Evolutionary conservation across 108 stramenopile species (phyloP), one percentile per base, ranked within the genome.

Genomic region (Tribonema minus): DNA sequence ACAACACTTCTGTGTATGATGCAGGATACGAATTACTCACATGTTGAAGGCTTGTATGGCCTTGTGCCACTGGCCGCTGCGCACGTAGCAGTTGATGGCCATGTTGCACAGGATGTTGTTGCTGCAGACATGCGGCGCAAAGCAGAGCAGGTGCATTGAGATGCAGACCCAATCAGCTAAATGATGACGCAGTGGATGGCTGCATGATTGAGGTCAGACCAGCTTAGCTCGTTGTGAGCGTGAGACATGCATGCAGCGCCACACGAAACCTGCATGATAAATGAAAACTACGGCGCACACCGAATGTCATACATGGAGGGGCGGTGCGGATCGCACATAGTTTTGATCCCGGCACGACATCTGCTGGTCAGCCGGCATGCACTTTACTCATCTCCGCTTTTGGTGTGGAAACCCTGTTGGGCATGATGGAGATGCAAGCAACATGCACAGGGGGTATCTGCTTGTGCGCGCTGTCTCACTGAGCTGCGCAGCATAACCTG

Each of bases 81-180:
- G n/a, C n/a, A 32, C 68, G 23, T 58, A 27, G 20, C 68, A 69
- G 58, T 69, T 69, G 39, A 69, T 69, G 25, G 40, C 54, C 68
- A 69, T 69, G 68, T 69, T 69, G 34, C 40, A 46, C n/a, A 69
- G 68, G 54, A 69, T 69, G 34, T 41, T 69, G 54, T 69, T 69
- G 32, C 68, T 34, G 54, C 20, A 69, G 37, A 26, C 64, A 25
- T 36, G 23, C 5, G 0, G 58, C 0, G 28, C 26, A 2, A 58
- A 25, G 28, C 4, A 26, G 0, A 0, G n/a, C 5, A 15, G 54
- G 0, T 15, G 1, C 23, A 25, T 23, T 25, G 2, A 58, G 9
- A 25, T 25, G 54, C 54, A 58, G 54, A 25, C 25, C 25, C 2
- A 58, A 0, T 23, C 25, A 0, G 54, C 25, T 0, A 25, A 25